Conservation (phyloP, 2,329 filamentous ascomycete species). For the Botryotinia calthae region DNA sequence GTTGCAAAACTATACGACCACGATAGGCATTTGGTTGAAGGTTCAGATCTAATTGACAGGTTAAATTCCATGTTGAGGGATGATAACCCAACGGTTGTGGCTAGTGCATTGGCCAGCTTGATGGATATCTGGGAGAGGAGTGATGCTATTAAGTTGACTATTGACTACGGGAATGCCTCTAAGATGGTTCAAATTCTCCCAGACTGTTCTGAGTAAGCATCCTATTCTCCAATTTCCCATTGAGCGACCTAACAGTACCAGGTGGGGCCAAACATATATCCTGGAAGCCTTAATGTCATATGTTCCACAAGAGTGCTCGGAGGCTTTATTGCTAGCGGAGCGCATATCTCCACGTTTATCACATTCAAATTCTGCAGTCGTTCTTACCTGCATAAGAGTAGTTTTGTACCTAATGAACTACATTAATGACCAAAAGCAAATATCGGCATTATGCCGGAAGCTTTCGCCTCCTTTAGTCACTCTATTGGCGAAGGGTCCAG, state of each 20-base stretch:
- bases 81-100: conserved; percentile 96
- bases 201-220: conserved; percentile 88
- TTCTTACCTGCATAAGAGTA: conserved; percentile 92
- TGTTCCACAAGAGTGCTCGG: conserved; percentile 84
- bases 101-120: conserved; percentile 82
- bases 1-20: conserved; percentile 98
- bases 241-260: conserved; percentile 39
- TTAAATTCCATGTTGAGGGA: conserved; percentile 88
- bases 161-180: conserved; percentile 94
- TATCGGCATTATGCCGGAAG: conserved; percentile 83
- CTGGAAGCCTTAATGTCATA: conserved; percentile 97
- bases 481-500: conserved; percentile 88
- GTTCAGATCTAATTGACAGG: conserved; percentile 85
- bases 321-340: conserved; percentile 87
- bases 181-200: conserved; percentile 97
- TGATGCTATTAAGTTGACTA: conserved; percentile 95
- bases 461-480: conserved; percentile 94
- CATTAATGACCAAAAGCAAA: conserved; percentile 86
- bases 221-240: not conserved
- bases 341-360: conserved; percentile 93
- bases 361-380: conserved; percentile 94
- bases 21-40: conserved; percentile 84
- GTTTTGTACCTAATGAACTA: conserved; percentile 99
- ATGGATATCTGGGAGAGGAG: conserved; percentile 99
- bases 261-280: conserved; percentile 99